These are phyloP conservation scores for Ophiostoma ips DNA, from an alignment of 2,329 filamentous ascomycete species.

Conservation along the genomic window DNA sequence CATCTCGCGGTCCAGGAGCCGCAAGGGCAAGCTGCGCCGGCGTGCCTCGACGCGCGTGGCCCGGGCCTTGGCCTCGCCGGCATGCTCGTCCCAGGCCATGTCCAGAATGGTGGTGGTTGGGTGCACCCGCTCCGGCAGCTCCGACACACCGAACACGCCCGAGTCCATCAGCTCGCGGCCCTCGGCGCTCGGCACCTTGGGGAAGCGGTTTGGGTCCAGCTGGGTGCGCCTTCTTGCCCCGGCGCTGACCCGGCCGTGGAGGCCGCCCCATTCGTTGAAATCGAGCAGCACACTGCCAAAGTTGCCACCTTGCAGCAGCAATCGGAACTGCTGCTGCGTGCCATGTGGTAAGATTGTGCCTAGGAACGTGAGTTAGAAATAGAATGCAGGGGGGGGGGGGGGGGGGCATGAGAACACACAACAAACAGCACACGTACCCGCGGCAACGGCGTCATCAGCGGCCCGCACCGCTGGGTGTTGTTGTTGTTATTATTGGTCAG, in stretches of 20 bases:
- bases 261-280: conserved; percentile 2
- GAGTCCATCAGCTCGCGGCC: conserved; percentile 69
- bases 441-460: too few species aligned
- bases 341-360: not conserved
- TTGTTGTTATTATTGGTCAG: too few species aligned
- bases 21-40: conserved; percentile 39
- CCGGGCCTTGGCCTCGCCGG: not conserved
- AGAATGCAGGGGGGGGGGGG: too few species aligned
- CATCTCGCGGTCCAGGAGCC: conserved; percentile 70
- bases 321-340: conserved; percentile 14
- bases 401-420: too few species aligned
- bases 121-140: conserved; percentile 24
- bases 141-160: conserved; percentile 63
- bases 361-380: not conserved
- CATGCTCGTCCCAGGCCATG: conserved; percentile 2
- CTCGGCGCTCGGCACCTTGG: conserved; percentile 69
- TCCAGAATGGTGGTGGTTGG: conserved; percentile 2
- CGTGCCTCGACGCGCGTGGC: conserved; percentile 21
- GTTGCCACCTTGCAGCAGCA: conserved; percentile 16
- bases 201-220: conserved; percentile 48
- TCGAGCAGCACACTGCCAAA: conserved; percentile 14
- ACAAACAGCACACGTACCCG: too few species aligned
- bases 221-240: conserved; percentile 27
- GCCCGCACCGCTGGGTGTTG: too few species aligned
- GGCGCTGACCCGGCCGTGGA: conserved; percentile 16